Conservation (phyloP, 805 yeast species). For the Wickerhamiella sorbophila region DNA sequence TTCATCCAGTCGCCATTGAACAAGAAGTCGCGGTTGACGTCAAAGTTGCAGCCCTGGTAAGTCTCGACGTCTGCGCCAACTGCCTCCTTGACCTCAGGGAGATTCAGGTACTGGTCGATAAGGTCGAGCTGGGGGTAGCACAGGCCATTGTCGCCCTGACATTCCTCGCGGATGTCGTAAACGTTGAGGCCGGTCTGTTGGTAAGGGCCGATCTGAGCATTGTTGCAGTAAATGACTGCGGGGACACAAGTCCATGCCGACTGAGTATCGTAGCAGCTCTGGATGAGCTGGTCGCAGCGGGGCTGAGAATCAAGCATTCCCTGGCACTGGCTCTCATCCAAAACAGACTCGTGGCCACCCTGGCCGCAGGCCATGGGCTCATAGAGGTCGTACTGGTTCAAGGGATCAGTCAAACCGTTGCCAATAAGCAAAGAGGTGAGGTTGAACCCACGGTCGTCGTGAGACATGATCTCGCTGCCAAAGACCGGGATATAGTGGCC, state of each 20-base stretch:
- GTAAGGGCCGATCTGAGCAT: slow-evolving; percentile 60
- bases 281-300: slow-evolving; percentile 57
- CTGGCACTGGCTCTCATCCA: slow-evolving; percentile 63
- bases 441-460: slow-evolving; percentile 45
- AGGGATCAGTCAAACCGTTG: slow-evolving; percentile 80
- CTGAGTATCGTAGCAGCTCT: slow-evolving; percentile 56
- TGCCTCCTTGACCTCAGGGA: slow-evolving; percentile 54
- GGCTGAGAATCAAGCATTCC: slow-evolving; percentile 49
- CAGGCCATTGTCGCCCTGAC: slow-evolving; percentile 23
- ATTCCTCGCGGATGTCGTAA: slow-evolving; percentile 69
- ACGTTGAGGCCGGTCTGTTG: slow-evolving; percentile 71
- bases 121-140: slow-evolving; percentile 65
- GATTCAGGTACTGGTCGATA: slow-evolving; percentile 63
- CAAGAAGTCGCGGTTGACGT: slow-evolving; percentile 60
- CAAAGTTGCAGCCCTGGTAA: slow-evolving; percentile 63
- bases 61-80: slow-evolving; percentile 76
- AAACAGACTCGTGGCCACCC: slow-evolving; percentile 70
- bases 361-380: slow-evolving; percentile 93
- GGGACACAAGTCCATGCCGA: slow-evolving; percentile 76
- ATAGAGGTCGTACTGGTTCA: slow-evolving; percentile 61
- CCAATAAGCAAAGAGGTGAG: slow-evolving; percentile 74
- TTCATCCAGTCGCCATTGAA: slow-evolving; percentile 52
- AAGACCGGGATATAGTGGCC: slow-evolving; percentile 88
- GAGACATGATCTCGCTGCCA: slow-evolving; percentile 64
- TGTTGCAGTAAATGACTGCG: slow-evolving; percentile 73